Base-by-base conservation (phyloP, 805 yeast genomes). In the Ogataea neopini region DNA sequence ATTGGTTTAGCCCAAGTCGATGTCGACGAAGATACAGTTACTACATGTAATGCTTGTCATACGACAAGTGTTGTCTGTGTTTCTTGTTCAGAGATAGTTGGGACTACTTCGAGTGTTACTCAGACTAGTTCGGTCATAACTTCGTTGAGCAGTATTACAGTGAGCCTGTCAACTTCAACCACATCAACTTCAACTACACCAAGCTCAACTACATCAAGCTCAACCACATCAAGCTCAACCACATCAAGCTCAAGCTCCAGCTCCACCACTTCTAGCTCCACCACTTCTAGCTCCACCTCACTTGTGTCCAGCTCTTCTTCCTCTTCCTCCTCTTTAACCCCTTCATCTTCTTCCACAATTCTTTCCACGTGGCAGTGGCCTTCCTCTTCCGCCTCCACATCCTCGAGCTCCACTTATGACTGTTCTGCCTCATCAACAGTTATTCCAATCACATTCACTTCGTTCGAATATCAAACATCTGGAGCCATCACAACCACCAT, bases 1-100 rank as follows among this genome's bases (percentile, higher is more conserved):
- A 69, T 85, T 32, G 80, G 86, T 3, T 54, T 85, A 59, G 87
- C 82, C 18, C 79, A 75, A 59, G 76, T 74, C 20, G 52, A 60
- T 38, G 53, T 54, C 28, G 52, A 49, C n/a, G 44, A 49, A 15
- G 19, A 50, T 44, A 56, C 49, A 10, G 22, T 35, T 4, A 54
- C 60, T 3, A 48, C 44, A 5, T 52, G 58, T 41, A 40, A 50
- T n/a, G 23, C 40, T 5, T 59, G 62, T 39, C 6, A 42, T 4
- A 32, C 49, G 0, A 35, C 43, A 20, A 43, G 41, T 3, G 51
- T 52, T 22, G 45, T 49, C 18, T 58, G 62, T 35, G 42, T 50
- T 1, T 43, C 57, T n/a, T 59, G 62, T 39, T 17, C 39, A 4
- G 46, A 35, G 29, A 26, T 15, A n/a, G 45, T 54, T 8, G 22